Evolutionary conservation across 2,329 filamentous ascomycete genomes (phyloP).

Genomic region (Chalaropsis thielavioides): DNA sequence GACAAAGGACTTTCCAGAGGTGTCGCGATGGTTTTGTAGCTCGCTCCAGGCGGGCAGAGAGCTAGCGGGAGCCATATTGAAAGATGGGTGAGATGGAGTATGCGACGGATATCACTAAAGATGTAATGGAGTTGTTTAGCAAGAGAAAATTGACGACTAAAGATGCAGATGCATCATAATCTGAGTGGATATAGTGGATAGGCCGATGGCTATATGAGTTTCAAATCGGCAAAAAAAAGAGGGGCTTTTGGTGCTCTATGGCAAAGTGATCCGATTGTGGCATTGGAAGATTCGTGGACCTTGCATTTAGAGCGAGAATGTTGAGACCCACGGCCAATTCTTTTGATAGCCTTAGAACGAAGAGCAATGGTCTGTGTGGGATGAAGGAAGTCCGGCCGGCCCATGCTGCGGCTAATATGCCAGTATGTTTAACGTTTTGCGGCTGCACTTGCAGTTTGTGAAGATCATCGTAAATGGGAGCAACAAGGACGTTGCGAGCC

Average conservation of each 20-base stretch:
- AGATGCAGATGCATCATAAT: neutral
- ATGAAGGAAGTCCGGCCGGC: neutral
- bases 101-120: neutral
- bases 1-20: slow-evolving; percentile 74
- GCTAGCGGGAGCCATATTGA: slow-evolving; percentile 64
- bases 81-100: neutral
- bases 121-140: neutral
- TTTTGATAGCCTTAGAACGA: neutral
- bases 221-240: slow-evolving; percentile 1
- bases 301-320: slow-evolving; percentile 10
- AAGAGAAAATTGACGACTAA: neutral
- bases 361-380: neutral
- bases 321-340: slow-evolving; percentile 2
- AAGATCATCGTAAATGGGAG: slow-evolving; percentile 7
- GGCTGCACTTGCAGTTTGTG: slow-evolving; percentile 12
- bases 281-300: neutral
- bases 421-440: neutral
- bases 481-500: neutral
- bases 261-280: neutral
- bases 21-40: slow-evolving; percentile 80
- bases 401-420: slow-evolving; percentile 3
- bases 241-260: neutral
- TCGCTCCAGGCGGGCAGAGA: slow-evolving; percentile 76
- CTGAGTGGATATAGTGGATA: neutral
- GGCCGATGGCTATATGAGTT: slow-evolving; percentile 3